These are phyloP conservation scores for Coemansia sp. DNA, from an alignment of 192 early-diverging fungal species.

Conservation along the genomic window DNA sequence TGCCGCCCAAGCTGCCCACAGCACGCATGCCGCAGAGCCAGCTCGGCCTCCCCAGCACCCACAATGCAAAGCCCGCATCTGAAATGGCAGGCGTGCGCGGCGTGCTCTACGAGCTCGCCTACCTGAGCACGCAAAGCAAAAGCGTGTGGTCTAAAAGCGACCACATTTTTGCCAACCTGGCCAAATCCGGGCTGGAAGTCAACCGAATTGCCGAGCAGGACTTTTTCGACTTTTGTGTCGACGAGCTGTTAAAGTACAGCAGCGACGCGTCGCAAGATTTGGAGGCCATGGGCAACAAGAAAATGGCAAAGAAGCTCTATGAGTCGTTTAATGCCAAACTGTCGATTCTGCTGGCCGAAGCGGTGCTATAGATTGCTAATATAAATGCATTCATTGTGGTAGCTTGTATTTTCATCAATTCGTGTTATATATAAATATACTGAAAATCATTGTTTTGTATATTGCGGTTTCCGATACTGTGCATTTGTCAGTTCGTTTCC, in stretches of 20 bases:
- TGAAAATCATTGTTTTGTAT: background rate
- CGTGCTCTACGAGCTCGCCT: conserved; percentile 47
- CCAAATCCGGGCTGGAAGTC: conserved; percentile 44
- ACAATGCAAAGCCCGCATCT: background rate
- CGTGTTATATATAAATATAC: background rate
- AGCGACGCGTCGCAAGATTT: conserved; percentile 49
- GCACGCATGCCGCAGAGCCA: conserved; percentile 27
- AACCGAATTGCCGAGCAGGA: conserved; percentile 55
- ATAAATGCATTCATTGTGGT: background rate
- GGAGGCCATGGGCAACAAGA: conserved; percentile 47
- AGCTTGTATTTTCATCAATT: background rate
- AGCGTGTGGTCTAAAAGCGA: conserved; percentile 49
- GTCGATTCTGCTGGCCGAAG: conserved; percentile 29
- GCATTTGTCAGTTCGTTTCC: too few relatives aligned
- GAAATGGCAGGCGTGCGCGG: conserved; percentile 29
- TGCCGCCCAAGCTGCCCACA: conserved; percentile 18
- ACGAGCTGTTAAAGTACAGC: conserved; percentile 54
- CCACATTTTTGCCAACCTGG: conserved; percentile 43
- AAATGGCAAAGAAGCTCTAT: conserved; percentile 40
- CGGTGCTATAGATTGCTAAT: conserved; percentile 4
- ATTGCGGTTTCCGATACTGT: background rate
- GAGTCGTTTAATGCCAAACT: conserved; percentile 53
- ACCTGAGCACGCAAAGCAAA: conserved; percentile 51
- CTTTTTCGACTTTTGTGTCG: conserved; percentile 55
- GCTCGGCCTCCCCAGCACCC: conserved; percentile 15